Evolutionary conservation across 2,329 filamentous ascomycete species (phyloP), one percentile per base, ranked within the genome.

Genomic region (Domatiomyces catenatus): DNA sequence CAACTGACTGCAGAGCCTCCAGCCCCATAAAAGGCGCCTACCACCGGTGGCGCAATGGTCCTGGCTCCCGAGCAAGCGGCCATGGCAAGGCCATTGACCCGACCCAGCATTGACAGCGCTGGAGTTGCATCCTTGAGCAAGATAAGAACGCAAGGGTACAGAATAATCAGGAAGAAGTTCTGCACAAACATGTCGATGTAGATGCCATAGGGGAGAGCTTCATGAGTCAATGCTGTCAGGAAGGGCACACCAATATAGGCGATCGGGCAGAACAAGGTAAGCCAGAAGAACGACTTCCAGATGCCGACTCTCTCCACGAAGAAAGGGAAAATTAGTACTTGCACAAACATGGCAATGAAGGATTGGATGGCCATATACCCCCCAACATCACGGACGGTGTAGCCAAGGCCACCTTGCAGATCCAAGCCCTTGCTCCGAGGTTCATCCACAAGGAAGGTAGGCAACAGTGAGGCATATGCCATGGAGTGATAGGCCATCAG

Each of bases 111-210:
- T 39, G 68, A 69, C 7, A 70, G 66, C 32, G 69, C 72, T 1
- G 79, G 78, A 1, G 77, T 80, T 1, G 79, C 77, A 60, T 83
- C 76, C 64, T 83, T 83, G 69, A 83, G 75, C 24, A 83, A 69
- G 58, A 83, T 83, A 44, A 83, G 69, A 36, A 83, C 70, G 3
- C 82, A 70, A 2, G 80, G 80, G 59, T 81, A 83, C 19, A 81
- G 68, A 49, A 79, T 70, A 59, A 83, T 82, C 42, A 75, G 75
- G 36, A 81, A 68, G 8, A 81, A 59, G 58, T 81, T 82, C 49
- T 79, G 74, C 39, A 83, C 61, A 0, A 73, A 65, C 52, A 81
- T 66, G 59, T 73, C 77, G 2, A 52, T 46, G 62, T 83, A 83
- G 53, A 83, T 79, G 48, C 74, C 76, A 0, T 74, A 67, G 57